Evolutionary conservation across 1,139 yeast genomes (phyloP), one percentile per base, ranked within the genome.

Genomic region (Kluyveromyces sp.): DNA sequence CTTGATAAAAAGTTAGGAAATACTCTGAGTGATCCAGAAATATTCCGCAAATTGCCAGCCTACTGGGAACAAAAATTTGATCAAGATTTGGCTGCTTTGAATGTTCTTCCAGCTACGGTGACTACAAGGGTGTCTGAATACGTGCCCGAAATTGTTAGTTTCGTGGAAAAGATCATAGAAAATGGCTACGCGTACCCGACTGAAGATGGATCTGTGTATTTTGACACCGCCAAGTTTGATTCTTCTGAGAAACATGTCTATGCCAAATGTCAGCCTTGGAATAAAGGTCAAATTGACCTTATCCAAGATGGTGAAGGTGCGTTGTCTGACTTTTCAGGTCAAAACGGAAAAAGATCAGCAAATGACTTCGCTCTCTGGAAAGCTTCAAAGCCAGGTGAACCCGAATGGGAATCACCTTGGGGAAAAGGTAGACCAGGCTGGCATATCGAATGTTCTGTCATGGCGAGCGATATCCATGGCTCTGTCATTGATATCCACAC

Each of bases 391-490:
- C 92, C 95, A 1, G 99, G 99, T 55, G 99, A 92, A 68, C 99
- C 99, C 16, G 76, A 80, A 37, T 92, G 98, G 97, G 75, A 74
- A 2, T 86, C 96, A 2, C 89, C 94, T 33, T 92, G 97, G 97
- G 98, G 98, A 30, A 72, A 74, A 47, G 99, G 98, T 40, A 83
- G 99, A 64, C 99, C 99, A 3, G 99, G 99, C 2, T 92, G 99
- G 99, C 99, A 92, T 63, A 92, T 92, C 64, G 99, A 92, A 67
- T 92, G 99, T 73, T 88, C 97, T 4, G 98, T 92, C 13, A 92
- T 92, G 99, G 98, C 98, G 1, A 77, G 92, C 43, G 95, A 88
- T 56, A 75, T 88, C 39, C 73, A 85, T 36, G 97, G 97, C 1
- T 67, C 76, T 30, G 74, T 75, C 46, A 83, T 94, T 74, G 99